Conservation (phyloP, 306 rosid genomes). For the Quercus cerris region DNA sequence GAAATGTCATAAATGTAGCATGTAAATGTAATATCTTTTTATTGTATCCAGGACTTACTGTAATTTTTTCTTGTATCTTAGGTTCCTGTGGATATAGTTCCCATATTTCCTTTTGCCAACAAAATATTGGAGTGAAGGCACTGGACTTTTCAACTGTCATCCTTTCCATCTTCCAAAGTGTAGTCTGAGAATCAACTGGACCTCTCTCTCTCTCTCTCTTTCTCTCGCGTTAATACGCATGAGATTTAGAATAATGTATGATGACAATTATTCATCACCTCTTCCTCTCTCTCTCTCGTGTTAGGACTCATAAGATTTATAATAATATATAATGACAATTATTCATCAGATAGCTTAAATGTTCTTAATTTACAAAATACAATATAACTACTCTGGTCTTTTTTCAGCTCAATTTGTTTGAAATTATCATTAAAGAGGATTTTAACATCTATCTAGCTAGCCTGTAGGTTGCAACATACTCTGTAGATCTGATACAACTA, state of each 20-base stretch:
- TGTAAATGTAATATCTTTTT: not conserved
- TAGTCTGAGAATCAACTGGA: not conserved
- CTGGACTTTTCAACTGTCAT: conserved; percentile 6
- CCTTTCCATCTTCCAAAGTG: not conserved
- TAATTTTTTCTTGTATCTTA: conserved; percentile 16
- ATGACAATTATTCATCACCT: not conserved
- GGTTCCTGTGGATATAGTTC: conserved; percentile 89
- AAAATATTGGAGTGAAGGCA: conserved; percentile 39
- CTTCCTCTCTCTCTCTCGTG: not conserved
- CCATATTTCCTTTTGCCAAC: conserved; percentile 67
- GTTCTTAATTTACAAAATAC: not conserved
- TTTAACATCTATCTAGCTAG: not conserved
- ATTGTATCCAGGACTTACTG: not conserved
- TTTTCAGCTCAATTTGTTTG: not conserved
- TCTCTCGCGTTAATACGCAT: not conserved
- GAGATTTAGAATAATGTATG: not conserved
- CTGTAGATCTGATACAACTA: not conserved
- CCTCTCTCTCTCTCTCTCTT: not conserved
- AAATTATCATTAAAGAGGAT: not conserved
- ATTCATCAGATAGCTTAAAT: not conserved
- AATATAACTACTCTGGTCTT: not conserved
- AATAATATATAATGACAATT: not conserved
- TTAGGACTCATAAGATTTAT: not conserved
- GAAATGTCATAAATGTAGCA: not conserved
- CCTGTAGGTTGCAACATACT: not conserved